Base-by-base conservation (phyloP, 2,329 filamentous ascomycete genomes). In the Pseudopyrenochaeta lycopersici region DNA sequence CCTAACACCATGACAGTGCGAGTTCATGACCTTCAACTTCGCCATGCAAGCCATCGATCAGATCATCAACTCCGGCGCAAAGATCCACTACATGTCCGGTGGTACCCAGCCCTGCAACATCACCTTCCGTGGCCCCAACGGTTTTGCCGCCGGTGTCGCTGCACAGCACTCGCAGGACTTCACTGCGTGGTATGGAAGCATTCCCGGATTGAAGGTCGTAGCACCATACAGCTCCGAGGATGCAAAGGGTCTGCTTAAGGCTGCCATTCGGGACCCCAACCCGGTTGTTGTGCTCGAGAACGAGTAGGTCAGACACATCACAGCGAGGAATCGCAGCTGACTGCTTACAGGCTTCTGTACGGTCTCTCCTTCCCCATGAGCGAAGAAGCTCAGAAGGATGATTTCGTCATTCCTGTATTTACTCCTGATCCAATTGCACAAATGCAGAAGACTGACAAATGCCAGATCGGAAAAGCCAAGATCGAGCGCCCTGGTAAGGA, bases 21-120 rank as follows among this genome's bases (percentile, higher is more conserved):
- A 99, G 84, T 99, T 99, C 86, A 99, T 99, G 95, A 99, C 95
- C 74, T 98, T 97, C 88, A 99, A 99, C 87, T 98, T 98, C 77
- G 94, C 95, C 79, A 99, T 99, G 95, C 95, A 99, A 84, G 92
- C 95, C 77, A 99, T 99, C 80, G 95, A 99, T 79, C 95, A 99
- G 80, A 91, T 99, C 77, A 93, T 99, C 87, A 99, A 99, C 88
- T 98, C 94, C 44, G 95, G 85, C 69, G 95, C 92, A 75, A 99
- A 99, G 86, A 99, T 95, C 52, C 94, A 99, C 76, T 99, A 99
- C 85, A 99, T 99, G 95, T 98, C 95, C 63, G 95, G 95, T 72
- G 95, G 95, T 79, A 98, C 97, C 79, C 95, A 99, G 82, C 95
- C 95, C 71, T 99, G 95, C 84, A 98, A 98, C 84, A 94, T 99